Percentiles rank a stretch among this genome's conserved stretches.
Conservation (phyloP, 192 early-diverging fungal species). For the Mortierella alpina region DNA sequence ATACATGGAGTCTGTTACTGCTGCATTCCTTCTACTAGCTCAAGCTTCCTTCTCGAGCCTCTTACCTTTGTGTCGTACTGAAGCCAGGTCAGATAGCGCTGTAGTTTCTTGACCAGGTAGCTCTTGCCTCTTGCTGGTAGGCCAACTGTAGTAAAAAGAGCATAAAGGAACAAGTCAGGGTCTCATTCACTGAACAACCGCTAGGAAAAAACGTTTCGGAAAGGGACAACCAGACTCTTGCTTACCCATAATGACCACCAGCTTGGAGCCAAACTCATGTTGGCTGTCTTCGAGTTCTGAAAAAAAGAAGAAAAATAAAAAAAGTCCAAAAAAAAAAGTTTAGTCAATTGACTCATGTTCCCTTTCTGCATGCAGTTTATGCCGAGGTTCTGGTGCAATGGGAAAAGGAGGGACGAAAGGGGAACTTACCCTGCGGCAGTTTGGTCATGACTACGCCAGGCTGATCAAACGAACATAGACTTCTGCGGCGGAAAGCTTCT, state of each 20-base stretch:
- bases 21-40: background rate
- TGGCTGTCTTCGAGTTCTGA: conserved; percentile 56
- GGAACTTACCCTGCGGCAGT: conserved; percentile 53
- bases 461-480: conserved; percentile 55
- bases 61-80: conserved; percentile 81
- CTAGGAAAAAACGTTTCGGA: background rate
- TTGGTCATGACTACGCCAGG: conserved; percentile 64
- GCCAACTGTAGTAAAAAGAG: conserved; percentile 68
- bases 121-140: conserved; percentile 95
- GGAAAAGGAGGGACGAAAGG: background rate
- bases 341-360: too few relatives aligned
- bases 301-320: too few relatives aligned
- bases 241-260: conserved; percentile 94
- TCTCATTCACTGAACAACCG: background rate
- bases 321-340: too few relatives aligned
- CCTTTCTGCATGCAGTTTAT: background rate
- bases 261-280: conserved; percentile 87
- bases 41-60: background rate
- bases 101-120: conserved; percentile 96
- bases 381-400: background rate
- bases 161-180: background rate
- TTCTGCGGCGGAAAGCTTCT: conserved; percentile 31
- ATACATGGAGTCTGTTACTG: background rate
- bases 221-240: background rate
- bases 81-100: conserved; percentile 87